phyloP scores from a whole-genome alignment of 192 early-diverging fungal genomes.

The Blastocladiella britannica region DNA sequence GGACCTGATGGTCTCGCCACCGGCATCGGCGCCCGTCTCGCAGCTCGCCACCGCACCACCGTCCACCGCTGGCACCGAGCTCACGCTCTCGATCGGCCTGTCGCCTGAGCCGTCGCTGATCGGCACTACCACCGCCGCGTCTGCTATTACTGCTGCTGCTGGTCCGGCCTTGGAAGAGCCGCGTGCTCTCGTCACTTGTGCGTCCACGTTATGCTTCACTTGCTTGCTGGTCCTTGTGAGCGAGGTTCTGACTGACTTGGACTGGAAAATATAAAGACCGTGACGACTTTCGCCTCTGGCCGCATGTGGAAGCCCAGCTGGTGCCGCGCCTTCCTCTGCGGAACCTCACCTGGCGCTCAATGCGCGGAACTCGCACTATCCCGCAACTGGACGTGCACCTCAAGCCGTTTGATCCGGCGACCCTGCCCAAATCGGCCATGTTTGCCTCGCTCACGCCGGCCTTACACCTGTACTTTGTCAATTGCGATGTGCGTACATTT shows the following conservation, averaged over 20 bases:
- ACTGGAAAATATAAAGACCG: not conserved
- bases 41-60: too few relatives aligned
- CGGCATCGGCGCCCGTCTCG: too few relatives aligned
- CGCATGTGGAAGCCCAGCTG: conserved; percentile 40
- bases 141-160: too few relatives aligned
- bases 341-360: conserved; percentile 58
- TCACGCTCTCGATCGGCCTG: too few relatives aligned
- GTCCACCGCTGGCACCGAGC: too few relatives aligned
- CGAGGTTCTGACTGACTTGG: not conserved
- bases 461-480: conserved; percentile 59
- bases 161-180: too few relatives aligned
- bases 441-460: conserved; percentile 23
- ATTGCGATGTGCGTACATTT: conserved; percentile 37
- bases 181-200: not conserved
- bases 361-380: conserved; percentile 38
- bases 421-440: not conserved
- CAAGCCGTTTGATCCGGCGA: conserved; percentile 25
- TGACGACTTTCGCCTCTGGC: conserved; percentile 21
- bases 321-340: conserved; percentile 48
- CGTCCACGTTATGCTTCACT: not conserved
- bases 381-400: conserved; percentile 35
- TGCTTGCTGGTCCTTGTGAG: too few relatives aligned
- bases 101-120: too few relatives aligned
- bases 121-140: too few relatives aligned
- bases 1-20: too few relatives aligned